Evolutionary conservation across 345 rosid genomes (phyloP).

Genomic region (Citrus mangshanensis): DNA sequence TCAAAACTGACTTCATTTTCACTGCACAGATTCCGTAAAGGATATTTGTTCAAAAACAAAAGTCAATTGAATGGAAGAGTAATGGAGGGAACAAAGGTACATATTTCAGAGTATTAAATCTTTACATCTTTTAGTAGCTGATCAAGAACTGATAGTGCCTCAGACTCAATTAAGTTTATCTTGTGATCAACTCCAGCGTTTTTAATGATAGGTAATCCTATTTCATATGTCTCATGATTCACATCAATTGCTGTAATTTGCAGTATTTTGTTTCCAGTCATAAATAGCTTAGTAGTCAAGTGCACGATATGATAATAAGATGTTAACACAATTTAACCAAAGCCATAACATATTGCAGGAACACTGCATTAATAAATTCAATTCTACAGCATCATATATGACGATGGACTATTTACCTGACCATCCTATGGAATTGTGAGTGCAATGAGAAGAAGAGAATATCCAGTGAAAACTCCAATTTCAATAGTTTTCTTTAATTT

Average conservation of each 20-base stretch:
- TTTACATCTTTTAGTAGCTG: slow-evolving; percentile 39
- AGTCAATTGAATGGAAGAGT: not conserved
- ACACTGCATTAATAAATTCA: not conserved
- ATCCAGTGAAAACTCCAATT: slow-evolving; percentile 59
- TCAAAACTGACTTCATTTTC: slow-evolving; percentile 39
- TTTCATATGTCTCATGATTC: slow-evolving; percentile 37
- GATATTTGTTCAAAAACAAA: not conserved
- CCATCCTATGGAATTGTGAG: slow-evolving; percentile 43
- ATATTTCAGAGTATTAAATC: not conserved
- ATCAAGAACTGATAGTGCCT: slow-evolving; percentile 38
- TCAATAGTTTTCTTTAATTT: slow-evolving; percentile 34
- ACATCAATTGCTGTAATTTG: slow-evolving; percentile 53
- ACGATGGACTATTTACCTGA: slow-evolving; percentile 12
- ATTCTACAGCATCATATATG: not conserved
- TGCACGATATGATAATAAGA: not conserved
- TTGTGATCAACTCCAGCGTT: slow-evolving; percentile 54
- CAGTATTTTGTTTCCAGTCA: not conserved
- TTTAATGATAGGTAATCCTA: slow-evolving; percentile 54
- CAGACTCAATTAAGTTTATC: slow-evolving; percentile 52
- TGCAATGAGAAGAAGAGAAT: slow-evolving; percentile 45
- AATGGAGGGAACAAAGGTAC: not conserved
- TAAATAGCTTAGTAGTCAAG: too few relatives aligned
- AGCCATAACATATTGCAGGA: not conserved
- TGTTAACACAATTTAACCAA: not conserved
- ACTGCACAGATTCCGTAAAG: slow-evolving; percentile 19